These are phyloP conservation scores for Cutaneotrichosporon curvatum DNA, from an alignment of 1,284 basidiomycete species.

Conservation along the genomic window DNA sequence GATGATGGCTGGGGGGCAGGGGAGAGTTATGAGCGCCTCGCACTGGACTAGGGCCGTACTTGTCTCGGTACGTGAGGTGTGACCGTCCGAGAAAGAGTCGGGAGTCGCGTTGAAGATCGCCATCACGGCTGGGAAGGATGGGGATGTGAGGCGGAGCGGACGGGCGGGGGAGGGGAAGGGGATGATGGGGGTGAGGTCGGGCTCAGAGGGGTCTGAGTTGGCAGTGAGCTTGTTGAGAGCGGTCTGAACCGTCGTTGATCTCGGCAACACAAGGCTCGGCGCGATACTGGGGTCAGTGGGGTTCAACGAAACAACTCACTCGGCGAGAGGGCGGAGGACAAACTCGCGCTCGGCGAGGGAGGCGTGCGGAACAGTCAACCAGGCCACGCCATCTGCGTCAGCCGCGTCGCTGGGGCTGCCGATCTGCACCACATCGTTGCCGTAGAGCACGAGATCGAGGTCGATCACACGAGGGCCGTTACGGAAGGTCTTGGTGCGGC, in stretches of 20 bases:
- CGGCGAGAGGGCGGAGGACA: slow-evolving; percentile 76
- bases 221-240: too few relatives aligned
- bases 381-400: slow-evolving; percentile 52
- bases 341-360: slow-evolving; percentile 79
- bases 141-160: slow-evolving; percentile 45
- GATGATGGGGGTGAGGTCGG: slow-evolving; percentile 50
- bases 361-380: slow-evolving; percentile 79
- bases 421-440: slow-evolving; percentile 58
- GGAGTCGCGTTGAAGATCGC: slow-evolving; percentile 91
- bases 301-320: slow-evolving; percentile 52
- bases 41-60: slow-evolving; percentile 26
- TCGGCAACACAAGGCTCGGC: slow-evolving; percentile 49
- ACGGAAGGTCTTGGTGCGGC: slow-evolving; percentile 70
- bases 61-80: slow-evolving; percentile 36
- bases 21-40: slow-evolving; percentile 16
- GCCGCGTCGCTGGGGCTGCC: slow-evolving; percentile 44
- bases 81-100: slow-evolving; percentile 94
- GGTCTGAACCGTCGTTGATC: too few relatives aligned
- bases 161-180: slow-evolving; percentile 49
- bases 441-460: slow-evolving; percentile 81
- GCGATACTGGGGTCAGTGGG: slow-evolving; percentile 29
- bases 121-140: slow-evolving; percentile 66
- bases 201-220: too few relatives aligned
- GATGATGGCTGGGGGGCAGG: slow-evolving; percentile 57
- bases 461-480: slow-evolving; percentile 90